phyloP scores from a whole-genome alignment of 2,329 filamentous ascomycete species.

The Tolypocladium ovalisporum region DNA sequence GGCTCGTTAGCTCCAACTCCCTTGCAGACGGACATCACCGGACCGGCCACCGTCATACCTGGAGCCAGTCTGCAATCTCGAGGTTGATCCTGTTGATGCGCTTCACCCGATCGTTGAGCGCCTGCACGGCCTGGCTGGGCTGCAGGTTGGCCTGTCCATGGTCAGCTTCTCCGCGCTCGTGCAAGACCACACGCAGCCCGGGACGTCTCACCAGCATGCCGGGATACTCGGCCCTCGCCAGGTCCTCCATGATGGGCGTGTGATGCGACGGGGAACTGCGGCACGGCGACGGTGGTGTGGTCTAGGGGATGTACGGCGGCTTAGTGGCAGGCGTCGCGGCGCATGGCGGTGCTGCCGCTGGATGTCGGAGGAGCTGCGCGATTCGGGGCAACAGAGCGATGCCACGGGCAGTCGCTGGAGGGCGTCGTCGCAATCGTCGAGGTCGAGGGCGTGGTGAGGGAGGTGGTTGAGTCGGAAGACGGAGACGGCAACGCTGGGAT shows the following conservation, averaged over 20 bases:
- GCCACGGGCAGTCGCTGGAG: slow-evolving; percentile 1
- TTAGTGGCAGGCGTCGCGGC: slow-evolving; percentile 6
- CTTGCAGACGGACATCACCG: background rate
- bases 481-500: no score
- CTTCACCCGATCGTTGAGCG: slow-evolving; percentile 79
- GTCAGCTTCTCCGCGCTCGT: background rate
- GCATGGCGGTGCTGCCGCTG: slow-evolving; percentile 8
- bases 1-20: background rate
- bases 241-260: slow-evolving; percentile 54
- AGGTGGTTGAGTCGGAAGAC: background rate
- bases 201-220: slow-evolving; percentile 68
- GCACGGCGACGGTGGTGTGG: background rate
- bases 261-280: background rate
- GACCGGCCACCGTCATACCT: slow-evolving; percentile 46
- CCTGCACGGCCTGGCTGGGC: slow-evolving; percentile 68
- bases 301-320: background rate
- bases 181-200: background rate
- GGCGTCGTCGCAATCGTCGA: background rate
- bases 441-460: background rate
- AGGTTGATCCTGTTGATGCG: slow-evolving; percentile 76
- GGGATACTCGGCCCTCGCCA: slow-evolving; percentile 84
- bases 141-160: slow-evolving; percentile 59
- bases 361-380: slow-evolving; percentile 3
- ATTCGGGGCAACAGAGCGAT: slow-evolving; percentile 4
- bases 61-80: slow-evolving; percentile 93